Evolutionary conservation across 1,284 basidiomycete species (phyloP).

Genomic region (Apiotrichum sp.): DNA sequence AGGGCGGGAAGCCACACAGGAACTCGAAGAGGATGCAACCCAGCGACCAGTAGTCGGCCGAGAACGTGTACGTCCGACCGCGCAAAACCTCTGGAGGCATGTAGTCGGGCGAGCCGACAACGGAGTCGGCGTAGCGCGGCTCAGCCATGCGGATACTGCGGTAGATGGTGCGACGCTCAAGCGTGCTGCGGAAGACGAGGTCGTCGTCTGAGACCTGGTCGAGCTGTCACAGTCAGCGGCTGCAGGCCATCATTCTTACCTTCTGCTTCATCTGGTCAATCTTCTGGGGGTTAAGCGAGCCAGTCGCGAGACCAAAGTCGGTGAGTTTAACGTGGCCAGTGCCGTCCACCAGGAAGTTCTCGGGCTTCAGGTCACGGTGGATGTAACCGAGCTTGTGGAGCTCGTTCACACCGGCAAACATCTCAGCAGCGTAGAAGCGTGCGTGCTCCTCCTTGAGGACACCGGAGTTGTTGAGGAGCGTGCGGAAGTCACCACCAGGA

Average conservation of each 20-base stretch:
- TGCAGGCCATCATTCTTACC: slow-evolving; percentile 47
- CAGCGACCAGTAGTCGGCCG: slow-evolving; percentile 97
- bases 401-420: slow-evolving; percentile 87
- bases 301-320: slow-evolving; percentile 96
- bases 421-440: slow-evolving; percentile 88
- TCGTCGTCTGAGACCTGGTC: slow-evolving; percentile 95
- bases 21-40: slow-evolving; percentile 99
- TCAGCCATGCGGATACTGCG: slow-evolving; percentile 86
- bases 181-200: slow-evolving; percentile 82
- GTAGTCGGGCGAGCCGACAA: slow-evolving; percentile 97
- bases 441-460: slow-evolving; percentile 94
- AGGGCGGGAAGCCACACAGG: slow-evolving; percentile 91
- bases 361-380: slow-evolving; percentile 91
- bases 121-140: slow-evolving; percentile 91
- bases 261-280: slow-evolving; percentile 93
- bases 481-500: slow-evolving; percentile 91
- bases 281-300: slow-evolving; percentile 87
- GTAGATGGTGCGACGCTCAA: slow-evolving; percentile 93
- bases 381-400: slow-evolving; percentile 93
- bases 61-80: slow-evolving; percentile 88
- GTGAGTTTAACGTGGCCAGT: slow-evolving; percentile 97
- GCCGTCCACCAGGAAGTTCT: slow-evolving; percentile 96
- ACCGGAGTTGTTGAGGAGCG: slow-evolving; percentile 89
- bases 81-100: slow-evolving; percentile 74
- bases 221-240: slow-evolving; percentile 53